Percentiles rank a stretch among this genome's conserved stretches.
phyloP scores from a whole-genome alignment of 202 grass and related monocot species.

The Brachypodium distachyon region DNA sequence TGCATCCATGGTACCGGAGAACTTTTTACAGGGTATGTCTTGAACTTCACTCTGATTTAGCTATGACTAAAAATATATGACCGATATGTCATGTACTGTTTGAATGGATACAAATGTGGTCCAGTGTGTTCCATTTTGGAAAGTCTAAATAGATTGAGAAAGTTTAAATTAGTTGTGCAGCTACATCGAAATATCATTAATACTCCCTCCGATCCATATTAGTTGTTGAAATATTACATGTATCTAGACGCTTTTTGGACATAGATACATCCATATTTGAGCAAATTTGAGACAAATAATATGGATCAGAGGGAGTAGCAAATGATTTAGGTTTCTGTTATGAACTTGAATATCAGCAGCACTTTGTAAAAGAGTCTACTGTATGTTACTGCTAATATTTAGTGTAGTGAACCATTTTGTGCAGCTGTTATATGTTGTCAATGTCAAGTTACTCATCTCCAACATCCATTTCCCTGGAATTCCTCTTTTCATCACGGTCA shows the following conservation, averaged over 20 bases:
- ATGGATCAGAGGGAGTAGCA: no score
- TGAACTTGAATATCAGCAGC: not conserved
- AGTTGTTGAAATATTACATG: no score
- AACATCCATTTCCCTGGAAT: not conserved
- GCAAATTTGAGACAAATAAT: no score
- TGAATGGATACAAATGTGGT: not conserved
- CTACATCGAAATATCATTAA: not conserved
- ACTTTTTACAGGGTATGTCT: slow-evolving; percentile 73
- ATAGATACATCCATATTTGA: no score
- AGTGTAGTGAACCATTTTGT: not conserved
- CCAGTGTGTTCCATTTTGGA: not conserved
- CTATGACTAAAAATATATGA: not conserved
- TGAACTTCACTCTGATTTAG: not conserved
- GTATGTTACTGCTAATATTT: not conserved
- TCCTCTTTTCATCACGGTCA: not conserved
- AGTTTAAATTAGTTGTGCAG: not conserved
- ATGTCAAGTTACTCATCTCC: not conserved
- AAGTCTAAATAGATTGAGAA: not conserved
- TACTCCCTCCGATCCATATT: no score
- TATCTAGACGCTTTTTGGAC: no score
- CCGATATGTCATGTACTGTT: not conserved
- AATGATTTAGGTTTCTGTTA: not conserved
- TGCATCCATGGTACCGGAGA: slow-evolving; percentile 79
- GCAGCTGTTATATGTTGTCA: not conserved
- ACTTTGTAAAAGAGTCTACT: not conserved